phyloP scores from a whole-genome alignment of 306 rosid species.

The Cicer bijugum region DNA sequence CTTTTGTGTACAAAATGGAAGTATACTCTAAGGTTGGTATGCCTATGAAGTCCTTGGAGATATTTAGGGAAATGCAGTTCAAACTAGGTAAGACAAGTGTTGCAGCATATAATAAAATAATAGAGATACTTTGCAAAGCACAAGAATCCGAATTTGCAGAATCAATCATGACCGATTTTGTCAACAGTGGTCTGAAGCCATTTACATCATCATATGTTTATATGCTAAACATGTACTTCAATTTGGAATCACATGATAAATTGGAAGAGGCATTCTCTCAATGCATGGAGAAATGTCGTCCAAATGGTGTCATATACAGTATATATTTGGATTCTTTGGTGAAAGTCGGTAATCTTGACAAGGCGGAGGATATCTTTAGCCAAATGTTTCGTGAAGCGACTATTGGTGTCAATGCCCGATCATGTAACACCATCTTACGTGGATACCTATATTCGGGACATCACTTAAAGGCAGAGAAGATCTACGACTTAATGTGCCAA shows the following conservation, averaged over 20 bases:
- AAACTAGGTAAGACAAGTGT: conserved; percentile 53
- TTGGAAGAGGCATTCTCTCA: conserved; percentile 68
- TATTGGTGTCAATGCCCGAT: conserved; percentile 73
- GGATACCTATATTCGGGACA: conserved; percentile 77
- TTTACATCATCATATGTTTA: conserved; percentile 66
- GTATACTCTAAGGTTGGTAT: conserved; percentile 70
- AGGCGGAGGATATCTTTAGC: conserved; percentile 74
- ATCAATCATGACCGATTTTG: conserved; percentile 70
- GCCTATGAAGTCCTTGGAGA: conserved; percentile 67
- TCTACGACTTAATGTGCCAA: conserved; percentile 76
- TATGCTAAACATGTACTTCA: conserved; percentile 76
- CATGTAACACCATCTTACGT: conserved; percentile 79
- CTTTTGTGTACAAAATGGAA: conserved; percentile 88
- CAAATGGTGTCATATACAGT: conserved; percentile 66
- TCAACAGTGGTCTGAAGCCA: conserved; percentile 71
- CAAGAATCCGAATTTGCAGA: conserved; percentile 73
- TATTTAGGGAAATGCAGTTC: conserved; percentile 79
- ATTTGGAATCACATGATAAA: conserved; percentile 64
- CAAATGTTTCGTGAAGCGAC: conserved; percentile 59
- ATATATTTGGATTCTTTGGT: conserved; percentile 89
- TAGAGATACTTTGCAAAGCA: conserved; percentile 78
- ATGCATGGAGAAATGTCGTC: conserved; percentile 78
- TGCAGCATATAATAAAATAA: conserved; percentile 72
- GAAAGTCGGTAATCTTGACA: conserved; percentile 68
- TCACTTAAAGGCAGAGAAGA: conserved; percentile 70